A percentile compares a stretch with the other conserved stretches of the same genome.
These are phyloP conservation scores for Suillus ampliporus DNA, from an alignment of 768 basidiomycete species.

Conservation along the genomic window DNA sequence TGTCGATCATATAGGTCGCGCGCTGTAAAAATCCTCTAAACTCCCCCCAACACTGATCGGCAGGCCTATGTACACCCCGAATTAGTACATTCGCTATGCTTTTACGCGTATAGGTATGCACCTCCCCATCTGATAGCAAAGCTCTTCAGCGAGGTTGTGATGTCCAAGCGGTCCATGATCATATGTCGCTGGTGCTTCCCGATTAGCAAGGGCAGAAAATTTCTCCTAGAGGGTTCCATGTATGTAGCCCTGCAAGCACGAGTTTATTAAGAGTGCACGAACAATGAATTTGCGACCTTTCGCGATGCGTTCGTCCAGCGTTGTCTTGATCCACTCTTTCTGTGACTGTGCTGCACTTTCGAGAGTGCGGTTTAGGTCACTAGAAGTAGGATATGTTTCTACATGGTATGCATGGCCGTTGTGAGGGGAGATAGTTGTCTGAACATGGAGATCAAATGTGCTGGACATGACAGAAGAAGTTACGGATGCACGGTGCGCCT, in stretches of 20 bases:
- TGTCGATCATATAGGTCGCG: conserved; percentile 82
- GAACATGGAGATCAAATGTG: conserved; percentile 32
- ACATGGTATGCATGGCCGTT: conserved; percentile 67
- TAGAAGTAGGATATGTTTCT: conserved; percentile 59
- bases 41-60: conserved; percentile 80
- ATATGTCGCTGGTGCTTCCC: conserved; percentile 43
- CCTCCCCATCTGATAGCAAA: conserved; percentile 94
- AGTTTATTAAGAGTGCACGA: conserved; percentile 16
- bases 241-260: conserved; percentile 1
- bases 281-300: conserved; percentile 77
- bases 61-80: conserved; percentile 57
- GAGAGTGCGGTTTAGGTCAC: conserved; percentile 68
- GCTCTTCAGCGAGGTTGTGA: conserved; percentile 73
- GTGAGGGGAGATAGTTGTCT: conserved; percentile 88
- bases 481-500: background rate
- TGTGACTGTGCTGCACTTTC: conserved; percentile 67
- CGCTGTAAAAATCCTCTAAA: conserved; percentile 82
- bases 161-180: conserved; percentile 49
- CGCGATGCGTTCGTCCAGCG: conserved; percentile 66
- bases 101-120: conserved; percentile 39
- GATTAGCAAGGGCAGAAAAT: conserved; percentile 24
- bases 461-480: conserved; percentile 8
- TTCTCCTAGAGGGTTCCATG: conserved; percentile 55
- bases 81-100: background rate
- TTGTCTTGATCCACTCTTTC: conserved; percentile 67